Evolutionary conservation across 306 rosid genomes (phyloP).

Genomic region (Medicago ruthenica): DNA sequence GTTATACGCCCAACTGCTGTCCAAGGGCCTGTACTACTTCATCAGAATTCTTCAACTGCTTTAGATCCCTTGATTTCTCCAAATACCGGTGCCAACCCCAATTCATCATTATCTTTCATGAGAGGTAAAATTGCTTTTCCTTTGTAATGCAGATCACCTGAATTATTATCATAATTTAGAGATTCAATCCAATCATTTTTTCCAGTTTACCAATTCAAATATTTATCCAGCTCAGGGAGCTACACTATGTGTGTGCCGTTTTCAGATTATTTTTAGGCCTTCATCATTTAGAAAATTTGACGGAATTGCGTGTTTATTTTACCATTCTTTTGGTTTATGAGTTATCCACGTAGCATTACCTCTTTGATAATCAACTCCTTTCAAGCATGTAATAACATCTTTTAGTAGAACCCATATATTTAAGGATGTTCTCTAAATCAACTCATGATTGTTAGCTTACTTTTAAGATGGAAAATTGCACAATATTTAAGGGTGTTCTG

Average conservation of each 20-base stretch:
- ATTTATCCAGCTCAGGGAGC: constrained; percentile 20
- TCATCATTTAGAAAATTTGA: constrained; percentile 15
- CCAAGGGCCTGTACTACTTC: constrained; percentile 63
- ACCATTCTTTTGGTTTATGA: background rate
- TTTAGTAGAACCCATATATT: constrained; percentile 18
- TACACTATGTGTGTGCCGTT: background rate
- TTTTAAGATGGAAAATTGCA: constrained; percentile 22
- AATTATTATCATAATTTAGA: constrained; percentile 34
- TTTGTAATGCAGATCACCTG: constrained; percentile 18
- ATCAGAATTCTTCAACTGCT: constrained; percentile 80
- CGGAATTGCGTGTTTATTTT: background rate
- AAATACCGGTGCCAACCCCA: constrained; percentile 78
- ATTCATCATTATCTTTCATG: constrained; percentile 91
- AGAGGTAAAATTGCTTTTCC: constrained; percentile 64
- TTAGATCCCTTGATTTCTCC: constrained; percentile 77
- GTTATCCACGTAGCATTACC: constrained; percentile 2
- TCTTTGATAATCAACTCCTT: constrained; percentile 14
- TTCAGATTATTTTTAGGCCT: constrained; percentile 16
- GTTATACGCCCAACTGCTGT: constrained; percentile 47
- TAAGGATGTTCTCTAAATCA: constrained; percentile 18
- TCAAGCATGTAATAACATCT: constrained; percentile 16
- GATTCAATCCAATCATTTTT: constrained; percentile 14
- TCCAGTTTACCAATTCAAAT: constrained; percentile 29
- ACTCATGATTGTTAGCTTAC: constrained; percentile 34
- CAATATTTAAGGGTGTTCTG: too few species aligned